Base-by-base conservation (phyloP, 129 eudicot species). In the Scalesia atractyloides region DNA sequence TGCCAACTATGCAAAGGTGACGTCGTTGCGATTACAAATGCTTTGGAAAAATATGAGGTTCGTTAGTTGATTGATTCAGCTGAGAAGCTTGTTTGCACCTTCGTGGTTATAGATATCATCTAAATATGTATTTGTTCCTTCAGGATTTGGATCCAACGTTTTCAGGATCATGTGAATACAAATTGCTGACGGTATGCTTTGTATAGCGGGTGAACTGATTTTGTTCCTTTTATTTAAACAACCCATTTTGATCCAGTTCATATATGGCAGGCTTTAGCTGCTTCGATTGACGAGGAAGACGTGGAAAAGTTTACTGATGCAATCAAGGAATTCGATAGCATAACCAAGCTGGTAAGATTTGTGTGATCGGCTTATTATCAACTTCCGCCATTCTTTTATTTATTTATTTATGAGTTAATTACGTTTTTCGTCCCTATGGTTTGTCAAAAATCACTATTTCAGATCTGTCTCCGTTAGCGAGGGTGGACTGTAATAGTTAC, bases 281-380 rank as follows among this genome's bases (percentile, higher is more conserved):
- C 66, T 60, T 60, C 54, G 19, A 7, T 66, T 66, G 58, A 66
- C 5, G 72, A 44, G 56, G 56, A 66, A 48, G 72, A 46, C 22
- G 72, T 47, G 48, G 72, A 22, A 46, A 47, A 46, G 57, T 66
- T 66, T 66, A 66, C 72, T 19, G 58, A 66, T 66, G 72, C 72
- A 15, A 66, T 66, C 18, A 48, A 66, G 58, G 72, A 66, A 46
- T 66, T 44, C 9, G 72, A 66, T 24, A 66, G 56, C 56, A 24
- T 66, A 22, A 66, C 72, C 26, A 47, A 66, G 72, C 72, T 48
- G 41, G 72, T 66, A 66, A 66, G 57, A 47, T 46, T 24, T 14
- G 4, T 66, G 57, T 20, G 7, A 44, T 15, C 7, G 41, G 51
- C 48, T 66, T 36, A 36, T 16, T 16, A 36, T 37, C 68, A 64